Base-by-base conservation (phyloP, 345 rosid species). In the Crucihimalaya himalaica region DNA sequence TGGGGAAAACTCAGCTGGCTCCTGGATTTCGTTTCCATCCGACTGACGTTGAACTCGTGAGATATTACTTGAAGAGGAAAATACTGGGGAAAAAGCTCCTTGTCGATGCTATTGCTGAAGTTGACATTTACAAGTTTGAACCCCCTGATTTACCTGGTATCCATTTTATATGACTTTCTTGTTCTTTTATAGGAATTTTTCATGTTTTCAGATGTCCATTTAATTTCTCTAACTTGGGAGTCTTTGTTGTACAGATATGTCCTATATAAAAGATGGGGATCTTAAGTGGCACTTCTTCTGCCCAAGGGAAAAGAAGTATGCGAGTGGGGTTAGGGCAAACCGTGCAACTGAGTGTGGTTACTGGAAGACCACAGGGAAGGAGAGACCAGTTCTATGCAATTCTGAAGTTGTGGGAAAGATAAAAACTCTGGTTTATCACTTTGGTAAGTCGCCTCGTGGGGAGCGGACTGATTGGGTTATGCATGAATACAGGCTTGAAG, bases 21-120 rank as follows among this genome's bases (percentile, higher is more conserved):
- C 97, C 97, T 6, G 98, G 98, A 19, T 83, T 91, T 70, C 84
- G 96, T 10, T 94, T 94, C 58, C 90, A 87, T 68, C 98, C 98
- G 0, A 89, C 90, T 52, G 93, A 91, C 70, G 87, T 63, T 0
- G 98, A 94, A 62, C 82, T 94, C 29, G 79, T 91, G 25, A 84
- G 37, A 34, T 91, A 86, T 61, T 88, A 89, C 55, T 74, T 94
- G 54, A 89, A 81, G 84, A 87, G 83, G 54, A 91, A 91, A 66
- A 81, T 91, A 21, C 14, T 82, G 78, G 87, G 92, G 34, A 83
- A 74, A 64, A 83, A 71, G 63, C 34, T 89, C 21, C 54, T 0
- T 25, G 31, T 50, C 5, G 84, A 88, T 21, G 88, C 81, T 6
- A 88, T 95, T 70, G 78, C 88, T 2, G 97, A 86, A 63, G 47